Percentiles rank a stretch among this genome's conserved stretches.
Evolutionary conservation across 805 yeast species (phyloP).

Genomic region (Saturnispora saitoi): DNA sequence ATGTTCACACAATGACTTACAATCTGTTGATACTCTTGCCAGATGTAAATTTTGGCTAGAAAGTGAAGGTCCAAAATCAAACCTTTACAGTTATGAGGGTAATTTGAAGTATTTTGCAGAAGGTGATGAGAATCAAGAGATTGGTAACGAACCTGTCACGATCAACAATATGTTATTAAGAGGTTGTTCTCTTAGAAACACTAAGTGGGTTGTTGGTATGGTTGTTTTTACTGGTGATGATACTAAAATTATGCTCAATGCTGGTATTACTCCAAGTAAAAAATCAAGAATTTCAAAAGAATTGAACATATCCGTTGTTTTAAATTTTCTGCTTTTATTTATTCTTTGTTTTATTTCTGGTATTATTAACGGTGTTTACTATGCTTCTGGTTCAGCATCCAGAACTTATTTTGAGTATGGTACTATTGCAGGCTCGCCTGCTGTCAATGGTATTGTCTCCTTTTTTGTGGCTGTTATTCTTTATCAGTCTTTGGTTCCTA

Average conservation of each 20-base stretch:
- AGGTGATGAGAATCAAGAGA: conserved; percentile 31
- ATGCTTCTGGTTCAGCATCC: conserved; percentile 38
- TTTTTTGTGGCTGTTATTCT: conserved; percentile 71
- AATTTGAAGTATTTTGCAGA: conserved; percentile 40
- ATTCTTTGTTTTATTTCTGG: conserved; percentile 63
- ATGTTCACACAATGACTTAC: conserved; percentile 34
- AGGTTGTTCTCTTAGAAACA: conserved; percentile 72
- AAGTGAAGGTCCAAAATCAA: conserved; percentile 78
- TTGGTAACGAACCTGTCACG: conserved; percentile 53
- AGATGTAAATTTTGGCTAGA: conserved; percentile 59
- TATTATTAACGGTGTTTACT: conserved; percentile 60
- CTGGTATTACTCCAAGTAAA: conserved; percentile 75
- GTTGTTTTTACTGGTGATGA: conserved; percentile 73
- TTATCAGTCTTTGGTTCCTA: conserved; percentile 75
- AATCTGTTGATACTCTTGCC: conserved; percentile 38
- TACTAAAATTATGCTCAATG: conserved; percentile 72
- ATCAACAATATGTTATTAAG: conserved; percentile 63
- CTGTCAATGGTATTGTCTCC: conserved; percentile 58
- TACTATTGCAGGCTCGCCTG: conserved; percentile 57
- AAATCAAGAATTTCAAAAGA: conserved; percentile 67
- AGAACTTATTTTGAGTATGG: conserved; percentile 63
- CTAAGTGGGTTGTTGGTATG: conserved; percentile 75
- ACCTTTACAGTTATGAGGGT: conserved; percentile 70
- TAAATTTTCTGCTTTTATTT: conserved; percentile 59
- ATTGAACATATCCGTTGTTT: conserved; percentile 57